These are phyloP conservation scores for Podaxis carcinomalis DNA, from an alignment of 768 basidiomycete species.

Conservation along the genomic window DNA sequence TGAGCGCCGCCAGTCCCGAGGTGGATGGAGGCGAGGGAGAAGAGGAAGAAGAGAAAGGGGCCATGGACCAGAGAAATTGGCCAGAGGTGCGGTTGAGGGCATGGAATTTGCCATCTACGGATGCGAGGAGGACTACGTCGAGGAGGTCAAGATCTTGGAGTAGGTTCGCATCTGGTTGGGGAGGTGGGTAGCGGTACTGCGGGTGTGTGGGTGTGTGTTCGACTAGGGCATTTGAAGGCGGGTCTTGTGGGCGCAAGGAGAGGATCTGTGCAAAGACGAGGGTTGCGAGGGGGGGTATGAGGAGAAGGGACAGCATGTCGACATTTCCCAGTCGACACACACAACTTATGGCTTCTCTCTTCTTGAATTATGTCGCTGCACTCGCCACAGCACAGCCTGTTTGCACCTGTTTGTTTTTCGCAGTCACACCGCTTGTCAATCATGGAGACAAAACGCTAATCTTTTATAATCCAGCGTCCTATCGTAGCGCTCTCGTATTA, in stretches of 20 bases:
- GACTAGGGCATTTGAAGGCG: conserved; percentile 1
- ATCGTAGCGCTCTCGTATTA: conserved; percentile 32
- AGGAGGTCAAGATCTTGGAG: conserved; percentile 57
- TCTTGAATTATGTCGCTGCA: not conserved
- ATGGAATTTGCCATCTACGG: conserved; percentile 93
- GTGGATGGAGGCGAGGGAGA: conserved; percentile 12
- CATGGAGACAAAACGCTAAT: not conserved
- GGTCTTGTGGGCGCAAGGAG: not conserved
- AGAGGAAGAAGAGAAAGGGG: conserved; percentile 44
- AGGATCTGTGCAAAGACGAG: not conserved
- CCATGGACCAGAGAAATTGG: conserved; percentile 84
- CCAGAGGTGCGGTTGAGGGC: conserved; percentile 88
- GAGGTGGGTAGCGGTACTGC: not conserved
- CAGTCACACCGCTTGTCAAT: not conserved
- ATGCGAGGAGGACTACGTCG: conserved; percentile 85
- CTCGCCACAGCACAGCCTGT: not conserved
- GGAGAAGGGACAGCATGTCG: conserved; percentile 2
- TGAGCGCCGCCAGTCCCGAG: conserved; percentile 49
- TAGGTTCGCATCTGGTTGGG: not conserved
- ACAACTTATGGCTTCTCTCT: not conserved
- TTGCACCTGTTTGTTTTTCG: conserved; percentile 4
- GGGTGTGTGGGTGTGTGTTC: not conserved
- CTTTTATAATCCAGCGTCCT: conserved; percentile 1
- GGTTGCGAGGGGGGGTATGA: not conserved
- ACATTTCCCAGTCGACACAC: not conserved